Base-by-base conservation (phyloP, 192 early-diverging fungal species). In the Rhizophagus prolifer region DNA sequence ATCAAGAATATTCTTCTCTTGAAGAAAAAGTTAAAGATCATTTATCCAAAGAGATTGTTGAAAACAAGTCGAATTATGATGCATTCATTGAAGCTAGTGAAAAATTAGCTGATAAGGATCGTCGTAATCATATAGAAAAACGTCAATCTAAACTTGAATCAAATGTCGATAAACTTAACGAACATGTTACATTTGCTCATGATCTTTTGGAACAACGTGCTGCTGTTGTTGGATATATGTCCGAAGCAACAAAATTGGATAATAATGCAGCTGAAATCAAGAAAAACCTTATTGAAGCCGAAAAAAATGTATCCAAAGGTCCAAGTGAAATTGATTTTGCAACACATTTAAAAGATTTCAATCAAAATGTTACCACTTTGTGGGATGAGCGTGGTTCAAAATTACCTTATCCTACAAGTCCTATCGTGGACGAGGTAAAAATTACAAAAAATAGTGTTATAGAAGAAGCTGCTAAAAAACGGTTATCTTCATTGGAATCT, bases 261-360 rank as follows among this genome's bases (percentile, higher is more conserved):
- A 31, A 36, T n/a, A 3, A 60, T 36, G 71, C 47, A n/a, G 9
- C 21, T 36, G 58, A 60, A 73, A 14, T 73, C 12, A 47, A 60
- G n/a, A 16, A 36, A 50, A 58, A 23, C 21, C 59, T 73, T 10
- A 60, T 73, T 60, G 58, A 73, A 23, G 71, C 71, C 31, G 71
- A 73, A 13, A 60, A 59, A 73, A 73, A 73, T 60, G 71, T 73
- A 5, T 36, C 31, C 12, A 34, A 25, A 10, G 71, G 71, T 7
- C 58, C 71, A 60, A 73, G 71, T 60, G 58, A 60, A 58, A 31
- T 73, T 73, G 71, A 73, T 60, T 73, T 73, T 38, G 70, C 54
- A 50, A 50, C 46, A 25, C 58, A 73, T n/a, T 10, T 73, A 23
- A 73, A 73, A 38, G 58, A 73, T 4, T 73, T 73, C 19, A 73